Percentiles rank a stretch among this genome's conserved stretches.
Evolutionary conservation across 805 yeast species (phyloP).

Genomic region (Maudiozyma serrabonitensis): DNA sequence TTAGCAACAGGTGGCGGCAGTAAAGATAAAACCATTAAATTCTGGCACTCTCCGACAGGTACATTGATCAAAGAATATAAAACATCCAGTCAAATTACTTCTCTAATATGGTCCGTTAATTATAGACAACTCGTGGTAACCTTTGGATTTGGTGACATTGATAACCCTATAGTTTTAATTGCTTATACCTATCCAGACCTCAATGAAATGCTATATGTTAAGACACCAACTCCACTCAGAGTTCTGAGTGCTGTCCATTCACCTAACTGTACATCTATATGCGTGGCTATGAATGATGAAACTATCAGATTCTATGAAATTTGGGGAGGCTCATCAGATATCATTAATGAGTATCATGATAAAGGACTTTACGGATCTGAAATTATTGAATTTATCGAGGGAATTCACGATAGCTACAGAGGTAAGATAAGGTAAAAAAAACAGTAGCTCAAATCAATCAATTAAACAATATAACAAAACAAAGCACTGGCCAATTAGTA

Average conservation of each 20-base stretch:
- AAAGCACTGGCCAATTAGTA: too few species aligned
- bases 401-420: conserved; percentile 25
- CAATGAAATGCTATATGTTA: conserved; percentile 39
- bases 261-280: conserved; percentile 51
- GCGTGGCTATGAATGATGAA: conserved; percentile 71
- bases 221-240: conserved; percentile 43
- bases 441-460: neutral
- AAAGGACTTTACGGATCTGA: conserved; percentile 46
- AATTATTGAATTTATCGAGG: conserved; percentile 50
- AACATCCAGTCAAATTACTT: conserved; percentile 69
- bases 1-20: conserved; percentile 90
- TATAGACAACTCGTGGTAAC: conserved; percentile 64
- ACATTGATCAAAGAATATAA: conserved; percentile 48
- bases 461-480: too few species aligned
- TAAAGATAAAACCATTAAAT: conserved; percentile 66
- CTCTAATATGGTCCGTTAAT: conserved; percentile 63
- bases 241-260: conserved; percentile 59
- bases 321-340: conserved; percentile 43
- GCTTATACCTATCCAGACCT: conserved; percentile 63
- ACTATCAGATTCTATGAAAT: conserved; percentile 65
- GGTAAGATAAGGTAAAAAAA: neutral
- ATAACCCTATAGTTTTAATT: conserved; percentile 41
- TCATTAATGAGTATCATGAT: conserved; percentile 33
- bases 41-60: conserved; percentile 82
- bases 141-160: conserved; percentile 64